Evolutionary conservation across 441 rosid species (phyloP), one percentile per base, ranked within the genome.

Genomic region (Gossypium gossypioides): DNA sequence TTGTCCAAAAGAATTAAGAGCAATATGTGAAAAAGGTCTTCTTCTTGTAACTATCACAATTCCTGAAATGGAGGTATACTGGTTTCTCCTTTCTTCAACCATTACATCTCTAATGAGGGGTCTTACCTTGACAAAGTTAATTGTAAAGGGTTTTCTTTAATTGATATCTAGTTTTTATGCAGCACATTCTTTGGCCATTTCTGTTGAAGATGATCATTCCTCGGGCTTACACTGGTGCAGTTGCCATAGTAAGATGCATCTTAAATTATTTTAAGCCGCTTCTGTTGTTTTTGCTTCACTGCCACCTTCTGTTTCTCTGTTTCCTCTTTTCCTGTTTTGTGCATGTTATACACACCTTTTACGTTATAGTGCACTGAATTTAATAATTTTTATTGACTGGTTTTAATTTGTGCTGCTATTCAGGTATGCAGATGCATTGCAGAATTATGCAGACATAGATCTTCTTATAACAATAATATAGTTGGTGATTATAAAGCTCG

Each of bases 361-460:
- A 22, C 3, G 8, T 48, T 25, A 67, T 1, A 48, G 6, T 68
- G 44, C 27, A 21, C 55, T 73, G 76, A 7, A 40, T 64, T 55
- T 50, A 32, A 19, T 16, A 16, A 68, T 16, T 7, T 73, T 70
- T 52, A 32, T 24, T 48, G 54, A 57, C 59, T 66, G 15, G 46
- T 59, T 40, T 71, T 25, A 64, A 22, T 75, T 3, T 78, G 67
- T 78, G 71, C 72, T 82, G 65, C 68, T 65, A 18, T 75, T 58
- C 86, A 95, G 99, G 93, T 95, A 75, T 95, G 99, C 82, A 84
- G 99, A 87, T 92, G 99, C 84, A 95, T 95, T 69, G 84, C 98
- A 59, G 99, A 95, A 84, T 77, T 95, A 77, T 91, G 89, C 75
- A 88, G 88, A 75, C 91, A 85, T 76, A 83, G 92, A 86, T 79